Conservation (phyloP, 2,329 filamentous ascomycete genomes). For the Microdochium nivale region DNA sequence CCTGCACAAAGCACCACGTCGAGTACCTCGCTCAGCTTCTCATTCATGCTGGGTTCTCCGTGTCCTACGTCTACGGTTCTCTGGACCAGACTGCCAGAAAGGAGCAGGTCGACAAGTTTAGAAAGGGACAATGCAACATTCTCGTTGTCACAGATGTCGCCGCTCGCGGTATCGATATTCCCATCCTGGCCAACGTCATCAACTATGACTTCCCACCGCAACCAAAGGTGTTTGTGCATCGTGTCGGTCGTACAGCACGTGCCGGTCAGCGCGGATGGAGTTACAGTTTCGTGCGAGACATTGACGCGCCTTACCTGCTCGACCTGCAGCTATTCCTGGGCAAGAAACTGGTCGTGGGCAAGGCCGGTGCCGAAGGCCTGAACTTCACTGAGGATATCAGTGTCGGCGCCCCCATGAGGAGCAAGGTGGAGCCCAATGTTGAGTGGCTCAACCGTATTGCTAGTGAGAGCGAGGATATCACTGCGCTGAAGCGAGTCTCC, state of each 20-base stretch:
- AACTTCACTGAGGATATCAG: conserved; percentile 80
- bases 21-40: conserved; percentile 84
- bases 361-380: conserved; percentile 45
- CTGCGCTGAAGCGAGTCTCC: conserved; percentile 62
- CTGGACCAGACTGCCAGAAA: conserved; percentile 90
- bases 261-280: conserved; percentile 90
- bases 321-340: conserved; percentile 92
- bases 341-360: conserved; percentile 71
- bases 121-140: conserved; percentile 76
- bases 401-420: conserved; percentile 66
- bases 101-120: conserved; percentile 85
- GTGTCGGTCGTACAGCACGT: conserved; percentile 90
- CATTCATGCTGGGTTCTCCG: conserved; percentile 72
- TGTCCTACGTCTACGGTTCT: conserved; percentile 91
- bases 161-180: conserved; percentile 95
- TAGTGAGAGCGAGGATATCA: conserved; percentile 66
- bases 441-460: conserved; percentile 81
- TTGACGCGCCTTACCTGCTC: conserved; percentile 83
- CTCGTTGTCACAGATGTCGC: conserved; percentile 95
- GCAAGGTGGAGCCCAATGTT: conserved; percentile 63
- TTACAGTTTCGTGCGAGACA: conserved; percentile 83
- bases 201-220: conserved; percentile 98
- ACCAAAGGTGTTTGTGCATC: conserved; percentile 92
- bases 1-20: conserved; percentile 93
- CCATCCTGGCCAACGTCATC: conserved; percentile 90